phyloP scores from a whole-genome alignment of 495 filamentous ascomycete genomes.

The Oleoguttula mirabilis region DNA sequence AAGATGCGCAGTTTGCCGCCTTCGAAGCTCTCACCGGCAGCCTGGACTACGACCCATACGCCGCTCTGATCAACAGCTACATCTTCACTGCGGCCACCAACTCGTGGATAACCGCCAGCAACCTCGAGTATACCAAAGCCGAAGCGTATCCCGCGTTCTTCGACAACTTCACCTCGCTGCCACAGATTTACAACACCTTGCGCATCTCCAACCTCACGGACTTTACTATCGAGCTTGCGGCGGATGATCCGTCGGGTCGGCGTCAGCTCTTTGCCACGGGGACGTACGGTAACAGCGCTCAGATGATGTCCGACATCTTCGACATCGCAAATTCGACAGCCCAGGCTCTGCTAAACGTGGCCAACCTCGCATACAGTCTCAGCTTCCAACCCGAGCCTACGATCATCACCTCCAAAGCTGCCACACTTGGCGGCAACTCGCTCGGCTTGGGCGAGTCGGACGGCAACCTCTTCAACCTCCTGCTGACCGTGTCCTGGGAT shows the following conservation, averaged over 20 bases:
- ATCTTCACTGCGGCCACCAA: not conserved
- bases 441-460: constrained; percentile 23
- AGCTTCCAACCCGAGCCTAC: constrained; percentile 27
- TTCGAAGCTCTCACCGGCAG: constrained; percentile 1
- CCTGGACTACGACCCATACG: constrained; percentile 1
- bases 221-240: constrained; percentile 6
- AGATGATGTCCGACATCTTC: constrained; percentile 22
- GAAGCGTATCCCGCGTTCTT: constrained; percentile 2
- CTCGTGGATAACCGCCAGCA: not conserved
- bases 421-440: constrained; percentile 26
- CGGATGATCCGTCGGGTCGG: constrained; percentile 9
- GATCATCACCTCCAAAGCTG: constrained; percentile 23
- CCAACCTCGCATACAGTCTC: constrained; percentile 21
- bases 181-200: constrained; percentile 5
- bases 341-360: constrained; percentile 19
- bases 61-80: constrained; percentile 1
- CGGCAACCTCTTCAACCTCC: constrained; percentile 26
- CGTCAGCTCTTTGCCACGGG: constrained; percentile 21
- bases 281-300: constrained; percentile 19
- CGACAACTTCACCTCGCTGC: constrained; percentile 7
- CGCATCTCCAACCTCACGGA: constrained; percentile 12
- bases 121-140: constrained; percentile 5
- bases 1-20: constrained; percentile 7
- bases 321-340: constrained; percentile 22
- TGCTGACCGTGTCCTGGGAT: constrained; percentile 26